Evolutionary conservation across 2,329 filamentous ascomycete genomes (phyloP), one percentile per base, ranked within the genome.

Genomic region (Monilinia fructigena): DNA sequence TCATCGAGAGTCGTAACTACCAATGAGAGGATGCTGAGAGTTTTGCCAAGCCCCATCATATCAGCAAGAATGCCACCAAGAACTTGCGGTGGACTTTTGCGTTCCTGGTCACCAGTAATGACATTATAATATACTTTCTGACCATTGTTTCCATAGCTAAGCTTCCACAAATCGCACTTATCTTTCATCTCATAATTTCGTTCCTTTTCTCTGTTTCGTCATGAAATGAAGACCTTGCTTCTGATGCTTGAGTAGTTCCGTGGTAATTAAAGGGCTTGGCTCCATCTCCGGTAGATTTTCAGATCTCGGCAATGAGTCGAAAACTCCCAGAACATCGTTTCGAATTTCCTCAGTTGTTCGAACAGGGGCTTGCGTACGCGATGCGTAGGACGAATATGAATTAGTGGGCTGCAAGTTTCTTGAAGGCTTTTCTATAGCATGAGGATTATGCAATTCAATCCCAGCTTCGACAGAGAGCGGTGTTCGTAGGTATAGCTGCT

Each of bases 151-250:
- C 80, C 80, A 52, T 81, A 79, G 65, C 85, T 85, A 28, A 85
- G 78, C 72, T 90, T 87, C 93, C 93, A 98, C 48, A 97, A 85
- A 0, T 88, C 86, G 20, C 84, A 82, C 63, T 85, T 83, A 42
- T 89, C 86, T 3, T 82, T 80, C 0, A 81, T 80, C 26, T 86
- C 85, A 62, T 83, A 83, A n/a, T 82, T 81, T 16, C 85, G 82
- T 0, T 86, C 84, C 59, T 86, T 85, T 77, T 98, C 94, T 69
- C 91, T 90, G 26, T 85, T 85, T 85, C 12, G 82, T 86, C 89
- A 98, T 92, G 75, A 97, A 98, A 75, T 88, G 86, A 0, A 98
- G 83, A 0, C 90, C 94, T 78, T 97, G 93, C 76, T 92, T 95
- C 77, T 98, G 94, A 78, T 98, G 94, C 67, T 84, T 83, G 53